phyloP scores from a whole-genome alignment of 2,329 filamentous ascomycete genomes.

The Pestalotiopsis fici region DNA sequence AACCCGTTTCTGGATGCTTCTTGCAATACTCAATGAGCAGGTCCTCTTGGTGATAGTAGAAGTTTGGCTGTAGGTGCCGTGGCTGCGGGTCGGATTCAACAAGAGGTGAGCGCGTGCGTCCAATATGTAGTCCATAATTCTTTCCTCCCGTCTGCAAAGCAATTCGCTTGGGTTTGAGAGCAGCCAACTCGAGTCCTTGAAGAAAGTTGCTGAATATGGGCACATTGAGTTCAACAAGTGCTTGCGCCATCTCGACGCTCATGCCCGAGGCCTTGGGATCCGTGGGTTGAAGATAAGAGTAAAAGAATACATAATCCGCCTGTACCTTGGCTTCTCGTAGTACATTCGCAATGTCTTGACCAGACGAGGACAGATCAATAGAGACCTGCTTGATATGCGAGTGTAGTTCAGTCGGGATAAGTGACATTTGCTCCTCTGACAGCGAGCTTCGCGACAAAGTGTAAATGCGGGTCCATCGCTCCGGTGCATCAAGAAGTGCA shows the following conservation, averaged over 20 bases:
- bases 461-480: background rate
- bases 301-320: background rate
- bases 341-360: background rate
- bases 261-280: background rate
- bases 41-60: background rate
- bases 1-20: background rate
- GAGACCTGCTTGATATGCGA: background rate
- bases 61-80: background rate
- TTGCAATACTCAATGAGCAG: background rate
- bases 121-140: background rate
- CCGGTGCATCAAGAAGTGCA: background rate
- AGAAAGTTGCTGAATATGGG: background rate
- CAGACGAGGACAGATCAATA: background rate
- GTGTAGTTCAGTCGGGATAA: background rate
- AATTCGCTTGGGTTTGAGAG: background rate
- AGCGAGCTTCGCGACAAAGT: background rate
- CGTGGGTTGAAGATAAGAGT: background rate
- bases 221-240: background rate
- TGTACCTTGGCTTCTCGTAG: background rate
- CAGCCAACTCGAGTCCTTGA: background rate
- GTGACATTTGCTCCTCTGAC: background rate
- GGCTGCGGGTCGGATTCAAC: background rate
- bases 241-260: background rate
- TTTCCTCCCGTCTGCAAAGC: background rate
- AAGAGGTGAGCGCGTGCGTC: background rate